These are phyloP conservation scores for Blumeria graminis DNA, from an alignment of 2,329 filamentous ascomycete species.

Conservation along the genomic window DNA sequence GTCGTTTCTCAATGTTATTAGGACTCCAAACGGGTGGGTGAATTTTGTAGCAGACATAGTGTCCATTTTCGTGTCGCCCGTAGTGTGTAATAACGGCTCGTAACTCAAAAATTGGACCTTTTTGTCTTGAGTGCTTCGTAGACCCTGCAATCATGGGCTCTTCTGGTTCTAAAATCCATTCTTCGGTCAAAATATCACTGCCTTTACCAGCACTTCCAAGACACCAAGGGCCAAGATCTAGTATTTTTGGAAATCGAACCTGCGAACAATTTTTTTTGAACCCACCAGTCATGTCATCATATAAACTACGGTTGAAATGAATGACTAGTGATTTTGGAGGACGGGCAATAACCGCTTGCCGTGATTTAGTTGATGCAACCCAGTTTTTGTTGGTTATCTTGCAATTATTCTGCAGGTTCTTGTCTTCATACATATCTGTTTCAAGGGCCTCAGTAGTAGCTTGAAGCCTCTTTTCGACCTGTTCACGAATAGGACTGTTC, in stretches of 20 bases:
- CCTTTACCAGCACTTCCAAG: slow-evolving; percentile 29
- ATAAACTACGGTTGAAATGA: slow-evolving; percentile 80
- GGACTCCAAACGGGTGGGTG: slow-evolving; percentile 20
- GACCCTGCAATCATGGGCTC: slow-evolving; percentile 48
- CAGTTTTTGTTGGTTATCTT: slow-evolving; percentile 42
- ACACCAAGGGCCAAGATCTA: slow-evolving; percentile 72
- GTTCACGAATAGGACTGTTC: slow-evolving; percentile 13
- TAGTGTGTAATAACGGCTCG: slow-evolving; percentile 72
- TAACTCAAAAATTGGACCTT: slow-evolving; percentile 46
- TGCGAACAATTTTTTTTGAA: slow-evolving; percentile 64
- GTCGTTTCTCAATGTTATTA: slow-evolving; percentile 10
- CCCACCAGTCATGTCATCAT: slow-evolving; percentile 58
- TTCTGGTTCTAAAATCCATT: slow-evolving; percentile 45
- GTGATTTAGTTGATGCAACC: slow-evolving; percentile 61
- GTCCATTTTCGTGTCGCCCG: slow-evolving; percentile 79
- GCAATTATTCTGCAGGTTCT: slow-evolving; percentile 36
- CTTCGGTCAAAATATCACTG: slow-evolving; percentile 24
- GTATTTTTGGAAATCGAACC: slow-evolving; percentile 47
- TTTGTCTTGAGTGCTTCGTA: slow-evolving; percentile 23
- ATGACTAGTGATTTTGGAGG: slow-evolving; percentile 60
- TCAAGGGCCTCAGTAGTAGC: slow-evolving; percentile 48
- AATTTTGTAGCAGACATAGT: slow-evolving; percentile 79
- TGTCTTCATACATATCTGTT: slow-evolving; percentile 56
- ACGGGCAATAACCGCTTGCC: slow-evolving; percentile 66
- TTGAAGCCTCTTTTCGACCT: slow-evolving; percentile 28